phyloP scores from a whole-genome alignment of 257 asterid species.

The Scutellaria barbata region DNA sequence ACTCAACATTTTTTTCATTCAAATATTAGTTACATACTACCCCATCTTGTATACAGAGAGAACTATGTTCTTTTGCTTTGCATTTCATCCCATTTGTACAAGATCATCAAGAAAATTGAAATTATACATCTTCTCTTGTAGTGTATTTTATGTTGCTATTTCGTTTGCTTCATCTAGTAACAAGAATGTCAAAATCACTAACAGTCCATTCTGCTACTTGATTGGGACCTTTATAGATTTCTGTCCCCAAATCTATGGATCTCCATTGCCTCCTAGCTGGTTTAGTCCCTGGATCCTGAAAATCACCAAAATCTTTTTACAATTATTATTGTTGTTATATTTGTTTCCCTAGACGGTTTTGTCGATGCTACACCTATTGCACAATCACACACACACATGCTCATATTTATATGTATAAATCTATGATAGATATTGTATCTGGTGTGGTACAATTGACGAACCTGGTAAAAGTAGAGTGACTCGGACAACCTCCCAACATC shows the following conservation, averaged over 20 bases:
- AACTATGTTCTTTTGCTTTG: slow-evolving; percentile 19
- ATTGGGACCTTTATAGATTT: slow-evolving; percentile 61
- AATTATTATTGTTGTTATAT: neutral
- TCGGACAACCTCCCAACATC: slow-evolving; percentile 55
- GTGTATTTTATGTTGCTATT: neutral
- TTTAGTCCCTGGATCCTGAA: slow-evolving; percentile 76
- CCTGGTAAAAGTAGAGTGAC: slow-evolving; percentile 41
- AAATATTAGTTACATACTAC: slow-evolving; percentile 19
- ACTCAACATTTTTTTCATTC: slow-evolving; percentile 34
- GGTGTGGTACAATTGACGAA: slow-evolving; percentile 3
- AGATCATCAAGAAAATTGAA: slow-evolving; percentile 22
- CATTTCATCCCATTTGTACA: slow-evolving; percentile 12
- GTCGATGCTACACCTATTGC: too few species aligned
- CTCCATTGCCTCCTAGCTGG: slow-evolving; percentile 71
- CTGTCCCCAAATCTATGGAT: slow-evolving; percentile 76
- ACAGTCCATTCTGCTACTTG: slow-evolving; percentile 94
- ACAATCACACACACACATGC: neutral
- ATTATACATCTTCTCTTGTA: slow-evolving; percentile 21
- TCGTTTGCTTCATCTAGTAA: slow-evolving; percentile 4
- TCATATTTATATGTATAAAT: neutral
- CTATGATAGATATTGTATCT: neutral
- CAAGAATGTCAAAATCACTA: slow-evolving; percentile 70
- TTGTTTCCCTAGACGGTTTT: too few species aligned
- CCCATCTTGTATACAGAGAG: neutral
- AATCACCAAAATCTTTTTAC: slow-evolving; percentile 4